phyloP scores from a whole-genome alignment of 1,139 yeast genomes.

The Hansenula lynferdii region DNA sequence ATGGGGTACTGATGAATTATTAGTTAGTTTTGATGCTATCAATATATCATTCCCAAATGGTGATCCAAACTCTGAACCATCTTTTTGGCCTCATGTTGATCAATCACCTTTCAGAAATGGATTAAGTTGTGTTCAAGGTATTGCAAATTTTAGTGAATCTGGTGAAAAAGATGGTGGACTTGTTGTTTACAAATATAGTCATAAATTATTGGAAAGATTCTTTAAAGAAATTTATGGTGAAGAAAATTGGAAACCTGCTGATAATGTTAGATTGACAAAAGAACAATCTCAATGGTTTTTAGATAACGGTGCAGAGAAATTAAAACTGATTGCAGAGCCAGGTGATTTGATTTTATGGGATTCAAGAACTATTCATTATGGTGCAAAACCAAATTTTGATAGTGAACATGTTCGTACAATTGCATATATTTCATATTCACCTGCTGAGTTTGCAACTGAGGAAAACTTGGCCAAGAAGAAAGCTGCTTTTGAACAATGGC shows the following conservation, averaged over 20 bases:
- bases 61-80: not conserved
- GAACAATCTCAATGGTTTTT: constrained; percentile 21
- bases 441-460: constrained; percentile 21
- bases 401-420: constrained; percentile 16
- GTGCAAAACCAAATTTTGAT: constrained; percentile 18
- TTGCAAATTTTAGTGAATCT: constrained; percentile 12
- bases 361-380: constrained; percentile 24
- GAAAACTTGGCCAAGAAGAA: constrained; percentile 16
- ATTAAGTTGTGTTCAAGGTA: constrained; percentile 16
- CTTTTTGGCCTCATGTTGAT: constrained; percentile 25
- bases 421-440: constrained; percentile 21
- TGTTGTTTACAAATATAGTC: constrained; percentile 13
- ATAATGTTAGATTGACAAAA: constrained; percentile 12
- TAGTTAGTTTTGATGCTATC: constrained; percentile 24
- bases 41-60: constrained; percentile 21
- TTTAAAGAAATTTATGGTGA: constrained; percentile 12
- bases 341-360: constrained; percentile 28
- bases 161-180: constrained; percentile 19
- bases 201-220: constrained; percentile 17
- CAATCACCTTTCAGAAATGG: constrained; percentile 21
- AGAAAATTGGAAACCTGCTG: constrained; percentile 15
- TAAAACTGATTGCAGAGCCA: constrained; percentile 21
- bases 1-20: constrained; percentile 24
- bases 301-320: constrained; percentile 16
- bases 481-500: constrained; percentile 19